Base-by-base conservation (phyloP, 106 monocot species). In the Allium sativum region DNA sequence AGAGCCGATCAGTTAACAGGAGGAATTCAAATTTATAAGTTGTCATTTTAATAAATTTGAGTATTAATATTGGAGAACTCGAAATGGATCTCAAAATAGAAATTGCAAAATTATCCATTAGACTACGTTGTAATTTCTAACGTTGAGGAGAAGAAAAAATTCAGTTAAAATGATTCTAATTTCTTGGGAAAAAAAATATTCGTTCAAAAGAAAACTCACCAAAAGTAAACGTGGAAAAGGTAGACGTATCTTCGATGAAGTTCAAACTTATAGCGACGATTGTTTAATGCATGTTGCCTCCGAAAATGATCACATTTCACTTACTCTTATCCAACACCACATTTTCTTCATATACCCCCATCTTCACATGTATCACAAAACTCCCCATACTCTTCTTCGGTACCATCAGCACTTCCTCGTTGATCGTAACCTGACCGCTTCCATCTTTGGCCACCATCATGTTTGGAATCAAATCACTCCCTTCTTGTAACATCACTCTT, bases 381-480 rank as follows among this genome's bases (percentile, higher is more conserved):
- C 53, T 64, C 8, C 21, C 15, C 21, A 12, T 13, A 40, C 13
- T 75, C 73, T 47, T 77, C 63, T 53, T 31, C 9, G 83, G 80
- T 21, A 69, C 77, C 63, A 70, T 18, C 18, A 18, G 41, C 53
- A 81, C 57, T 53, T 84, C 76, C 59, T 76, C 88, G 41, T 6
- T 40, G n/a, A 83, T 77, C 56, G 71, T 58, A 48, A 80, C 68
- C 18, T 75, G 31, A 21, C 83, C 83, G 0, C 61, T 66, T 41
- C 88, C 83, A 52, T 88, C 79, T 52, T 68, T 53, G 16, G 82
- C 79, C 62, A 87, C 82, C 21, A 73, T 77, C 64, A 82, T 76
- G 43, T 90, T 76, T 19, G 82, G 70, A 14, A 12, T 12, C 50
- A 20, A 45, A 15, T 10, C 22, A 7, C 6, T 41, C 2, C 18